phyloP scores from a whole-genome alignment of 345 rosid genomes.

The Gynandropsis gynandra region DNA sequence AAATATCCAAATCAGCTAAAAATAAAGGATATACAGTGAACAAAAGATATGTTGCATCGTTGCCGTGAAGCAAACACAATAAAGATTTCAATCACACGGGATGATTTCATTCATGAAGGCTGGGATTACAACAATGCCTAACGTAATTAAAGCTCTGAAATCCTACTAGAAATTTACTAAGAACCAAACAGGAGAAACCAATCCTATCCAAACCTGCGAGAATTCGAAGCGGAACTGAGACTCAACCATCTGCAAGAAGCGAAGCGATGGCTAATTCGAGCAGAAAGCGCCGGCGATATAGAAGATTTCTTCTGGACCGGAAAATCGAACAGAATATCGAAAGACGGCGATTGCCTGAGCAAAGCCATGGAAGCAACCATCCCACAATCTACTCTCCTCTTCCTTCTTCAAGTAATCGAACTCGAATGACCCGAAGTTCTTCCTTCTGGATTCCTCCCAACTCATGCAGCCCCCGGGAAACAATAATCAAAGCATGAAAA shows the following conservation, averaged over 20 bases:
- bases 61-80: not conserved
- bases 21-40: not conserved
- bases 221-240: slow-evolving; percentile 18
- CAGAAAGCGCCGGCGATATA: slow-evolving; percentile 34
- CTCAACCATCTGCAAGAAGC: slow-evolving; percentile 59
- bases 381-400: slow-evolving; percentile 9
- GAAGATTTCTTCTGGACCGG: slow-evolving; percentile 28
- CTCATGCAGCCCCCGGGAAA: slow-evolving; percentile 50
- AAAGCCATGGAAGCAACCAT: slow-evolving; percentile 45
- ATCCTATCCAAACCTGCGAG: slow-evolving; percentile 30
- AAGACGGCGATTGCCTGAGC: slow-evolving; percentile 32
- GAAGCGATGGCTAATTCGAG: slow-evolving; percentile 51
- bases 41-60: not conserved
- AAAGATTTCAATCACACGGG: too few relatives aligned
- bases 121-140: not conserved
- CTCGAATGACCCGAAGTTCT: slow-evolving; percentile 29
- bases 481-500: not conserved
- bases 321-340: slow-evolving; percentile 23
- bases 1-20: not conserved
- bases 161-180: slow-evolving; percentile 1
- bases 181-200: slow-evolving; percentile 3
- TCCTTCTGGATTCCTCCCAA: slow-evolving; percentile 23
- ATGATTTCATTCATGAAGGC: not conserved
- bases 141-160: not conserved
- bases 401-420: slow-evolving; percentile 33